These are phyloP conservation scores for Hypoxylon rickii DNA, from an alignment of 495 filamentous ascomycete species.

Conservation along the genomic window DNA sequence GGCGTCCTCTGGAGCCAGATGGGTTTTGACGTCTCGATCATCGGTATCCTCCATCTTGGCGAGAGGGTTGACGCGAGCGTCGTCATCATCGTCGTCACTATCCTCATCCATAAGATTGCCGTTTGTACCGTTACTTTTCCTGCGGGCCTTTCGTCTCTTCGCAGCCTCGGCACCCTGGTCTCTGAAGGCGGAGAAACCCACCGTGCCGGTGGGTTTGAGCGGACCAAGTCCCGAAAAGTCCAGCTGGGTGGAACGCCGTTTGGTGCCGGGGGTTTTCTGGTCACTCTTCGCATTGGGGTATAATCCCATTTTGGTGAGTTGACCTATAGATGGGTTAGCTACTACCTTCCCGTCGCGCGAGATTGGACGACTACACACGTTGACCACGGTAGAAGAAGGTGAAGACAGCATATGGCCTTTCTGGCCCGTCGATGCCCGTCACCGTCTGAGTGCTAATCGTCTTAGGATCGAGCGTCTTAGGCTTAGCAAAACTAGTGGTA, in stretches of 20 bases:
- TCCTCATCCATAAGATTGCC: conserved; percentile 54
- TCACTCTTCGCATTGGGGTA: conserved; percentile 64
- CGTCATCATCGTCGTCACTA: conserved; percentile 75
- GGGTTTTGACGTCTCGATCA: conserved; percentile 67
- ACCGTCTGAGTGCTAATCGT: conserved; percentile 98
- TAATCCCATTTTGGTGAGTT: conserved; percentile 94
- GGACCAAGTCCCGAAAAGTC: conserved; percentile 87
- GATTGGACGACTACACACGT: conserved; percentile 62
- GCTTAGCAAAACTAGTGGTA: conserved; percentile 97
- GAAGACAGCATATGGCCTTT: conserved; percentile 94
- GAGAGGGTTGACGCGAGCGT: conserved; percentile 62
- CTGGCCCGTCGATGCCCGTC: conserved; percentile 94
- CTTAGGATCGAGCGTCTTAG: conserved; percentile 95
- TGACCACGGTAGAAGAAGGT: conserved; percentile 98
- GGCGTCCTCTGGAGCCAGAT: conserved; percentile 72
- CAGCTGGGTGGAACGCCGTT: conserved; percentile 75
- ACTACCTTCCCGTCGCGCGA: conserved; percentile 10
- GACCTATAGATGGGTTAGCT: conserved; percentile 59
- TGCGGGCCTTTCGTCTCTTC: conserved; percentile 59
- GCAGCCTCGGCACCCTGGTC: conserved; percentile 61
- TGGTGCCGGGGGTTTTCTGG: conserved; percentile 60
- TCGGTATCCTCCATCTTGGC: conserved; percentile 74
- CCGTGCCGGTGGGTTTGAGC: conserved; percentile 77
- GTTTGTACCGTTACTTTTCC: conserved; percentile 55
- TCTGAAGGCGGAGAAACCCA: conserved; percentile 89